phyloP scores from a whole-genome alignment of 306 rosid species.

The Amphicarpaea edgeworthii region DNA sequence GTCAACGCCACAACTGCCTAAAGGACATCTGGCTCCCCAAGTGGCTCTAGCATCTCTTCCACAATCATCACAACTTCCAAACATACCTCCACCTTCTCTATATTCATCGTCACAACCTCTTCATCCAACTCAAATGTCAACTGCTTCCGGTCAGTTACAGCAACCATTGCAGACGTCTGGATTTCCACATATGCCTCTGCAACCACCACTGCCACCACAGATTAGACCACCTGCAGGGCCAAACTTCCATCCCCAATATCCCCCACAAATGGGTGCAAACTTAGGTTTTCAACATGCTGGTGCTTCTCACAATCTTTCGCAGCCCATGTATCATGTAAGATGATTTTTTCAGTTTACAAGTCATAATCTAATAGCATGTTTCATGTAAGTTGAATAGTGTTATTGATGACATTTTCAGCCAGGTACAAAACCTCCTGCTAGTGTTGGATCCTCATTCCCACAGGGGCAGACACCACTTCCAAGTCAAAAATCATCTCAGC shows the following conservation, averaged over 20 bases:
- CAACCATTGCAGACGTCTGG: conserved; percentile 76
- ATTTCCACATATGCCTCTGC: conserved; percentile 74
- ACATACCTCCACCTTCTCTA: conserved; percentile 62
- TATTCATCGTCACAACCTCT: conserved; percentile 79
- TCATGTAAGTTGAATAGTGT: conserved; percentile 31
- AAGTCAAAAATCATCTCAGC: conserved; percentile 74
- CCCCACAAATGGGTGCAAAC: conserved; percentile 73
- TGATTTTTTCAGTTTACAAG: conserved; percentile 43
- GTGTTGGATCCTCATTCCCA: conserved; percentile 70
- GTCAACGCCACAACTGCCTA: conserved; percentile 73
- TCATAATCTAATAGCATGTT: conserved; percentile 31
- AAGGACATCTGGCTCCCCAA: conserved; percentile 74
- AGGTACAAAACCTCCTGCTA: conserved; percentile 71
- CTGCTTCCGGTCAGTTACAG: conserved; percentile 68
- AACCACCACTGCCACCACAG: conserved; percentile 81
- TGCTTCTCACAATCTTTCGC: conserved; percentile 77
- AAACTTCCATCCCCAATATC: conserved; percentile 76
- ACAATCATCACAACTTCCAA: conserved; percentile 77
- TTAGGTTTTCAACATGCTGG: conserved; percentile 75
- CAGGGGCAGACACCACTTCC: conserved; percentile 71
- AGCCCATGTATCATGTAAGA: conserved; percentile 89
- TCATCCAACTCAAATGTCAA: conserved; percentile 72
- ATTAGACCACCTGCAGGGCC: conserved; percentile 70
- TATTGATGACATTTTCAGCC: conserved; percentile 63
- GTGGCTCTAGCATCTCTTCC: conserved; percentile 59